Base-by-base conservation (phyloP, 306 rosid species). In the Cyclanthera cordifolia region DNA sequence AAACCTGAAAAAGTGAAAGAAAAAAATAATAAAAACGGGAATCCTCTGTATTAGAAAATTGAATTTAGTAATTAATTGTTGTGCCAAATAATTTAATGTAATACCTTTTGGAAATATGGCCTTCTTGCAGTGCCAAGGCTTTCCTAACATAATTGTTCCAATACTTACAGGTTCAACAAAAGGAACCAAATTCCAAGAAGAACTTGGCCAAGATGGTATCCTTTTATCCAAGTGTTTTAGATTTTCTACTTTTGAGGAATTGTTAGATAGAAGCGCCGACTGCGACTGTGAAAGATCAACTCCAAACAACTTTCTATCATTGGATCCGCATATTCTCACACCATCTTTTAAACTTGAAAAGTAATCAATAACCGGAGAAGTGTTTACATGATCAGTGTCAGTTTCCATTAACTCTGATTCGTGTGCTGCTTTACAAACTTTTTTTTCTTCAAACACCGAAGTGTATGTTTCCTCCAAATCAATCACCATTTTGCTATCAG, bases 81-180 rank as follows among this genome's bases (percentile, higher is more conserved):
- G 32, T n/a, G 17, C 23, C 20, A 30, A 70, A 34, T 34, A 70
- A 7, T 64, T 69, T 53, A 20, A 32, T 32, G 50, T 23, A 68
- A 73, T 85, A 94, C 99, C 99, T 82, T 86, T 94, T 15, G 97
- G 95, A 82, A 79, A 94, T 48, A 94, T 88, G 25, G 85, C 75
- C 51, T 74, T 76, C 79, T 86, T 79, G 64, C 80, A 76, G 80
- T 91, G 79, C 99, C 43, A 90, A 41, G 72, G 84, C 80, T 82
- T 88, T 73, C 97, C 91, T 74, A 61, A 54, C 73, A 86, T 80
- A 73, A 85, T 76, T 24, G 83, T 78, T 69, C 99, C 99, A 60
- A 85, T 47, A 73, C 74, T 80, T 43, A 88, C 63, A 64, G 74
- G 88, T 81, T 85, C 83, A 55, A 88, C 76, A 23, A 56, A 55